Evolutionary conservation across 352 stramenopile species (phyloP), one percentile per base, ranked within the genome.

Genomic region (Aphanomyces stellatus): DNA sequence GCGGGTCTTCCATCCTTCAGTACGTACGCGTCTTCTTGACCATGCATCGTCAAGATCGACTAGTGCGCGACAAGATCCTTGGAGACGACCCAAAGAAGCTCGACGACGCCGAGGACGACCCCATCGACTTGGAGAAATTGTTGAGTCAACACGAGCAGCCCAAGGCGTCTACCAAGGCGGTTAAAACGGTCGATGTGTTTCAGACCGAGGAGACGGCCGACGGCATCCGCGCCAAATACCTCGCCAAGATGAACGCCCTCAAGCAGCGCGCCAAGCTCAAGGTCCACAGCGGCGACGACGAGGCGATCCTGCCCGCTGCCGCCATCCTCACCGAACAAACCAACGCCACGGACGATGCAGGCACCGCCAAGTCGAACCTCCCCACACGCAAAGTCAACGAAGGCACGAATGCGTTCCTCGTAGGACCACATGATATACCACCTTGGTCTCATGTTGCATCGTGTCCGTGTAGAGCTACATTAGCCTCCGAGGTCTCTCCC

Each of bases 381-480:
- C 60, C 60, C 8, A 67, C n/a, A 30, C 60, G 60, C 33, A 67
- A 67, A 49, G 60, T 67, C 22, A 67, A 67, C 49, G 60, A 67
- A 57, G 37, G 42, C 34, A 33, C 46, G 0, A 67, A 67, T 24
- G 60, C 31, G n/a, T 67, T 67, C 27, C 28, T 67, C 33, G 59
- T 65, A 33, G n/a, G 57, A 43, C 25, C 8, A 2, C 19, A n/a
- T 27, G 13, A 10, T 17, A 24, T 37, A 22, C 19, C 13, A 51
- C 19, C 41, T 53, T 11, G 31, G 11, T 22, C 4, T 64, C 35
- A 64, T 53, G 8, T 8, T 28, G 8, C n/a, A 13, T 51, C 30
- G 4, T 37, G n/a, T 56, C 17, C 11, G 11, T 62, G 31, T 65
- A 67, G 60, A 57, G 37, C 28, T 67, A 67, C 22, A 34, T 67